Evolutionary conservation across 495 filamentous ascomycete genomes (phyloP), one percentile per base, ranked within the genome.

Genomic region (Tuber indicum): DNA sequence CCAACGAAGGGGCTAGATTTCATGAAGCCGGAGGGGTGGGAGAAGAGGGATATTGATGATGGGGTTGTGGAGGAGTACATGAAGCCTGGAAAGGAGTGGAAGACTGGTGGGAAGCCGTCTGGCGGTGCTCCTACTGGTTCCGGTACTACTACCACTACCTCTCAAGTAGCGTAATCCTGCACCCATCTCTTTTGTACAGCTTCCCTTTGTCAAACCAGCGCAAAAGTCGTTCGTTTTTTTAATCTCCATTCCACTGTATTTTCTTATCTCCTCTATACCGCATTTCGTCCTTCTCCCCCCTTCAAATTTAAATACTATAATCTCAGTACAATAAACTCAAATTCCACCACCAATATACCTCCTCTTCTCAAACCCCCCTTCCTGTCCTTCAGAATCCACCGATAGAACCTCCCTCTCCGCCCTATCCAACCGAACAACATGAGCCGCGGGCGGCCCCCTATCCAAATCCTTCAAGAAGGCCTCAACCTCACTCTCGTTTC

Each of bases 391-490:
- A 32, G 52, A 26, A 82, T 96, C 93, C 3, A 87, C 90, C 7
- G 91, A 88, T 39, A 89, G 86, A 2, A 87, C 78, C 0, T 89
- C 88, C 32, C 92, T 86, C 1, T 91, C 87, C 74, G 88, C 88
- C 81, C 90, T 90, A 83, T 96, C 91, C 45, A 96, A 82, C 81
- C 89, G 90, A 32, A 90, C 88, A 0, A 97, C 94, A 39, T 90
- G 86, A 21, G 93, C 89, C 23, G 87, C 84, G 0, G 82, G 79
- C 0, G 93, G 93, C 0, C 94, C 94, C 75, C 88, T 89, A 81
- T 94, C 87, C 72, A 98, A 86, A 77, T 93, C 90, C 78, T 92
- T 90, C 17, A 97, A 83, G 72, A 96, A 91, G 41, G 89, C 87
- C 73, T 91, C 85, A 66, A 98, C 81, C 7, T 86, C 84, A 17